A percentile compares a stretch with the other conserved stretches of the same genome.
Evolutionary conservation across 176 grass and related monocot species (phyloP).

Genomic region (Musa beccarii): DNA sequence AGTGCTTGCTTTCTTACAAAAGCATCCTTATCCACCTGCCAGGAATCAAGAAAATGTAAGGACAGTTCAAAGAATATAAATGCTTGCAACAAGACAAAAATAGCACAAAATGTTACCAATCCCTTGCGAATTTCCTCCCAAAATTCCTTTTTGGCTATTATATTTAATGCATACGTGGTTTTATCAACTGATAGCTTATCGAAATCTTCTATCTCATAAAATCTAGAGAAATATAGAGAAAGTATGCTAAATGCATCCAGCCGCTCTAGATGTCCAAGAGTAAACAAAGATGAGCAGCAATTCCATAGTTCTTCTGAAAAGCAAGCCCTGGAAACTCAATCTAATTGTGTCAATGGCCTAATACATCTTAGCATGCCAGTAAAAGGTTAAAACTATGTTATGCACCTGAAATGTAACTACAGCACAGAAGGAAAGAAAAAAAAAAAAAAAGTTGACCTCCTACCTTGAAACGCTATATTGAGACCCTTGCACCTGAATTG

Average conservation of each 20-base stretch:
- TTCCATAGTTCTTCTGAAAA: conserved; percentile 68
- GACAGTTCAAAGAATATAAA: conserved; percentile 11
- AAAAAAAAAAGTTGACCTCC: neutral
- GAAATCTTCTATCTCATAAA: conserved; percentile 25
- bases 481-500: conserved; percentile 26
- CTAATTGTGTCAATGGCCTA: conserved; percentile 8
- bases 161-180: conserved; percentile 31
- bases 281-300: conserved; percentile 54
- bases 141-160: conserved; percentile 48
- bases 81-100: conserved; percentile 11
- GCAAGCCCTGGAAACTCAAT: conserved; percentile 36
- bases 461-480: conserved; percentile 31
- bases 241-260: conserved; percentile 67
- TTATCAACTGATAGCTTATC: conserved; percentile 7
- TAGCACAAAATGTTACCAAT: conserved; percentile 44
- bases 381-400: conserved; percentile 3
- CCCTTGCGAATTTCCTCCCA: conserved; percentile 75
- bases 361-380: neutral
- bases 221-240: conserved; percentile 43
- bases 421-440: neutral
- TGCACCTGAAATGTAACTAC: neutral
- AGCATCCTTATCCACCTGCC: conserved; percentile 79
- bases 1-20: conserved; percentile 77
- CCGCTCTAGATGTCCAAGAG: conserved; percentile 44
- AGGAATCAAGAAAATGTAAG: neutral